Conservation (phyloP, 768 basidiomycete genomes). For the Lentinula aciculospora region DNA sequence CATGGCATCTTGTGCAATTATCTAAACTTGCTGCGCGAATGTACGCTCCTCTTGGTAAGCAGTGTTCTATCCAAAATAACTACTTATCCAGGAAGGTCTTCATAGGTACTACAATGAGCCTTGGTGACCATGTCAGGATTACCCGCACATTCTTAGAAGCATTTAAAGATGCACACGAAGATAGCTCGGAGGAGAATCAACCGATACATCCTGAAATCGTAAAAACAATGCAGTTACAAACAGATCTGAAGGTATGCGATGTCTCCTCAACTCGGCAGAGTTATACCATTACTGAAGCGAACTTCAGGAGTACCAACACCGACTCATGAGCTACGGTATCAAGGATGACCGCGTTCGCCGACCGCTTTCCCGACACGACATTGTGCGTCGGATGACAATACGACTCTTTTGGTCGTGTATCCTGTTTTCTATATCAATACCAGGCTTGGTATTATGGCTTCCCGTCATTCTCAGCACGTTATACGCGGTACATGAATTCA, state of each 20-base stretch:
- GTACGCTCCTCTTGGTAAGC: constrained; percentile 62
- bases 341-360: constrained; percentile 84
- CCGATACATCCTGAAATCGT: constrained; percentile 17
- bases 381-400: constrained; percentile 59
- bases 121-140: constrained; percentile 81
- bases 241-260: constrained; percentile 54
- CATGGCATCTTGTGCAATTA: constrained; percentile 72
- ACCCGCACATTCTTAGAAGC: constrained; percentile 71
- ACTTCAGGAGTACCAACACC: constrained; percentile 66
- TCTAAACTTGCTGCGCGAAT: constrained; percentile 76
- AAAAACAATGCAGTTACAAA: constrained; percentile 29
- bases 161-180: constrained; percentile 46
- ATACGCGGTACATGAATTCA: constrained; percentile 68
- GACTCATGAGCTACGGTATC: constrained; percentile 58
- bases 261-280: not conserved
- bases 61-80: constrained; percentile 15
- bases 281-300: not conserved
- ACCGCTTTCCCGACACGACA: constrained; percentile 46
- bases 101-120: constrained; percentile 66
- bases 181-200: constrained; percentile 16
- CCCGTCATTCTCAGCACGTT: constrained; percentile 73
- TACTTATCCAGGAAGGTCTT: constrained; percentile 80
- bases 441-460: constrained; percentile 77
- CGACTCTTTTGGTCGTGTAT: constrained; percentile 59
- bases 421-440: constrained; percentile 61